Evolutionary conservation across 176 grass and related monocot genomes (phyloP), one percentile per base, ranked within the genome.

Genomic region (Melocanna baccifera): DNA sequence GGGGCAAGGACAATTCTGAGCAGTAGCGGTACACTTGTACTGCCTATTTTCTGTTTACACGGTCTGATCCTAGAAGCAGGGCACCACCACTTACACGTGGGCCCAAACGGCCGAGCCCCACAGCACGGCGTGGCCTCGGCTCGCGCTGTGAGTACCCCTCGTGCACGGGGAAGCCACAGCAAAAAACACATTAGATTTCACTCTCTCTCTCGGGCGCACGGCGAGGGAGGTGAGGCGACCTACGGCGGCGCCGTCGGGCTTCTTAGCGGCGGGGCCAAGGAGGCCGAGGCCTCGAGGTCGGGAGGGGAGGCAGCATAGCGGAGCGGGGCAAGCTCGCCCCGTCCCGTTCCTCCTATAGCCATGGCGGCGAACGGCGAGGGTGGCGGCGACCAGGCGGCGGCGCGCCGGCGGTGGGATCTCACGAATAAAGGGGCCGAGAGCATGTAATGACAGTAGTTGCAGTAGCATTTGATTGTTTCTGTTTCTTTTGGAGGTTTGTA

Each of bases 381-480:
- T 14, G 84, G 28, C 66, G 84, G 73, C 7, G 88, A 90, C 84
- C 57, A 56, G 28, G 88, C 88, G 5, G 79, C 66, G 40, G 88
- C 84, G 22, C 26, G 88, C 46, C 79, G 88, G 12, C 84, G 84
- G 39, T 90, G 88, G 88, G 88, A 90, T 90, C 88, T 90, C 79
- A 66, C 73, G 1, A 86, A 71, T 7, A 86, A 86, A 61, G 79
- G 47, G 57, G 7, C 73, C 15, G 88, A 90, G 79, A 86, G 18
- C 79, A 78, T 76, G 88, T 90, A 90, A 86, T 67, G 84, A 2
- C 39, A 6, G 16, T 32, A 3, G 6, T 22, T 9, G 0, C 1
- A n/a, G 11, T 57, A 45, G 83, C 78, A 71, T 86, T 86, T 66
- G 79, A 12, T 67, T 45, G 8, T 68, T 59, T 50, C 66, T 36